A percentile compares a stretch with the other conserved stretches of the same genome.
Evolutionary conservation across 108 stramenopile species (phyloP).

Genomic region (Cylindrotheca fusiformis): DNA sequence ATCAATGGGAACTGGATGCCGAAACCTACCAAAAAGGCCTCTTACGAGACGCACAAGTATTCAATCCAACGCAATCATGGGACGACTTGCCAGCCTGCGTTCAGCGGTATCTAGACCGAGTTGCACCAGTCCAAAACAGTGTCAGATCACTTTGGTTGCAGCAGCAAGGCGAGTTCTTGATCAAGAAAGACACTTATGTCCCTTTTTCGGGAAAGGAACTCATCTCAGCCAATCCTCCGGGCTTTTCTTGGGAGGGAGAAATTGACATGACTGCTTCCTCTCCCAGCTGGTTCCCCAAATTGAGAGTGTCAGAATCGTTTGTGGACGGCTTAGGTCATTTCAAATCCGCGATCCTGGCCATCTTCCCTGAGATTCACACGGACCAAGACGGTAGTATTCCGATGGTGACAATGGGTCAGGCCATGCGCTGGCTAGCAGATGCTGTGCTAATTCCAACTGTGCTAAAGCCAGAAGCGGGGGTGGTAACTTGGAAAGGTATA

Average conservation of each 20-base stretch:
- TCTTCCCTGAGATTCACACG: too few relatives aligned
- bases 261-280: slow-evolving; percentile 1
- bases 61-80: slow-evolving; percentile 1
- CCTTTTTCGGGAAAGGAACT: slow-evolving; percentile 1
- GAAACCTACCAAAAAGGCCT: too few relatives aligned
- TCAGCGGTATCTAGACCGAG: slow-evolving; percentile 1
- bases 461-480: slow-evolving; percentile 4
- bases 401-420: too few relatives aligned
- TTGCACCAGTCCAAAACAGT: too few relatives aligned
- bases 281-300: too few relatives aligned
- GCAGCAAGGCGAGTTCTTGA: not conserved
- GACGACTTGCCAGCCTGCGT: slow-evolving; percentile 1
- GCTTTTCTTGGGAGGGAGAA: slow-evolving; percentile 11
- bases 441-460: slow-evolving; percentile 3
- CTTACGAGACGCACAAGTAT: too few relatives aligned
- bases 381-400: too few relatives aligned
- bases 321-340: too few relatives aligned
- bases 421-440: slow-evolving; percentile 18
- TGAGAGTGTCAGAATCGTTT: too few relatives aligned
- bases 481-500: slow-evolving; percentile 3
- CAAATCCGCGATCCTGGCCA: too few relatives aligned
- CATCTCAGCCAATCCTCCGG: slow-evolving; percentile 6
- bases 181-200: not conserved
- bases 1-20: too few relatives aligned
- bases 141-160: not conserved